These are phyloP conservation scores for Myxozyma kluyveri DNA, from an alignment of 805 yeast genomes.

Conservation along the genomic window DNA sequence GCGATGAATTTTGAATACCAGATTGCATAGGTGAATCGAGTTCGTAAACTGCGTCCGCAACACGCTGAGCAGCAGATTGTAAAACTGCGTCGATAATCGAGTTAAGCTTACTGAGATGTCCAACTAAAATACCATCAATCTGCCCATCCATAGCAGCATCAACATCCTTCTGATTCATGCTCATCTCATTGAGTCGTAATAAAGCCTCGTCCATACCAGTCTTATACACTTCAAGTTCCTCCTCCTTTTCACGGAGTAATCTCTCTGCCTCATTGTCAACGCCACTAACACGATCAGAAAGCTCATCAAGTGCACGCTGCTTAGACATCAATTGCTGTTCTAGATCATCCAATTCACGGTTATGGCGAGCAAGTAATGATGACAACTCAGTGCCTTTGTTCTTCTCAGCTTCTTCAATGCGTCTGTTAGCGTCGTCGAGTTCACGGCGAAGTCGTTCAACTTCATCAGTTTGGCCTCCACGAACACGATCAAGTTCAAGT, in stretches of 20 bases:
- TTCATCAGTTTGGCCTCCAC: slow-evolving; percentile 62
- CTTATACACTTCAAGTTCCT: slow-evolving; percentile 77
- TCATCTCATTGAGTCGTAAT: slow-evolving; percentile 53
- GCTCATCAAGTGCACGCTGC: slow-evolving; percentile 37
- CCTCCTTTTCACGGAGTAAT: slow-evolving; percentile 63
- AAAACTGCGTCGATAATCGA: slow-evolving; percentile 69
- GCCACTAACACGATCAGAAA: slow-evolving; percentile 32
- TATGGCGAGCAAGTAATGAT: slow-evolving; percentile 58
- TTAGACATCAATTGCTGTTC: slow-evolving; percentile 41
- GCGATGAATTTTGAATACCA: slow-evolving; percentile 73
- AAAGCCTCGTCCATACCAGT: slow-evolving; percentile 63
- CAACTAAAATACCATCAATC: slow-evolving; percentile 52
- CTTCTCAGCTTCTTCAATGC: slow-evolving; percentile 59
- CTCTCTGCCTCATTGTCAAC: slow-evolving; percentile 41
- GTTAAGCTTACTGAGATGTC: slow-evolving; percentile 50
- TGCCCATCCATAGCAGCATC: slow-evolving; percentile 57
- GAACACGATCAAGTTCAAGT: slow-evolving; percentile 63
- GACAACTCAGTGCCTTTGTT: slow-evolving; percentile 62
- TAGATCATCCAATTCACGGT: slow-evolving; percentile 57
- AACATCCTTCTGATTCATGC: slow-evolving; percentile 44
- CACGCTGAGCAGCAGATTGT: slow-evolving; percentile 62
- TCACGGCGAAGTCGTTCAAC: slow-evolving; percentile 64
- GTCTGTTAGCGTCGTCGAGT: slow-evolving; percentile 57
- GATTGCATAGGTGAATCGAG: slow-evolving; percentile 78
- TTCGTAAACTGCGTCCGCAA: slow-evolving; percentile 69